phyloP scores from a whole-genome alignment of 1,139 yeast species.

The Yamadazyma diospyri region DNA sequence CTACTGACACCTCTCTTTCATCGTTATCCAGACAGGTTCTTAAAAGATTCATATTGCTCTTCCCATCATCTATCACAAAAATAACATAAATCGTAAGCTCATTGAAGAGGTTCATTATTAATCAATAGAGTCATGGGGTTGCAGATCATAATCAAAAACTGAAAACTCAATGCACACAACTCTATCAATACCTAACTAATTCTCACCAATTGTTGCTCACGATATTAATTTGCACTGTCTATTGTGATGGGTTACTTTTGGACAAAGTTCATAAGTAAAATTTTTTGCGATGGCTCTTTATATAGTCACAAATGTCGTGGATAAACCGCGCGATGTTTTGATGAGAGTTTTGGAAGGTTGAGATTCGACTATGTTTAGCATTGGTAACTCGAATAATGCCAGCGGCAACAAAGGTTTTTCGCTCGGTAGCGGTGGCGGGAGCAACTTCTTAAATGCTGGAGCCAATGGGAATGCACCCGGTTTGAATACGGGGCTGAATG shows the following conservation, averaged over 20 bases:
- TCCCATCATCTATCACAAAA: constrained; percentile 47
- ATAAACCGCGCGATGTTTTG: not conserved
- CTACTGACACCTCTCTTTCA: constrained; percentile 59
- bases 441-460: constrained; percentile 1
- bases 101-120: not conserved
- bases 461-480: not conserved
- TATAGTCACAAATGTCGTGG: not conserved
- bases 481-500: too few species aligned
- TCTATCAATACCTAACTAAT: not conserved
- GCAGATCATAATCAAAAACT: constrained; percentile 5
- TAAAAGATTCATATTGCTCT: constrained; percentile 40
- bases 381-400: too few species aligned
- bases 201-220: too few species aligned
- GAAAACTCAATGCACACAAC: constrained; percentile 1
- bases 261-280: constrained; percentile 37
- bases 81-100: constrained; percentile 1
- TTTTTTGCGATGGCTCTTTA: not conserved
- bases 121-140: not conserved
- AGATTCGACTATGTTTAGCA: not conserved
- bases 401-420: too few species aligned
- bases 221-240: constrained; percentile 40
- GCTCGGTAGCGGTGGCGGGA: not conserved
- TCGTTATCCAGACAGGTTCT: constrained; percentile 51
- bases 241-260: constrained; percentile 51
- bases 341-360: not conserved